These are phyloP conservation scores for Nitzschia sp. DNA, from an alignment of 108 stramenopile genomes.

Conservation along the genomic window DNA sequence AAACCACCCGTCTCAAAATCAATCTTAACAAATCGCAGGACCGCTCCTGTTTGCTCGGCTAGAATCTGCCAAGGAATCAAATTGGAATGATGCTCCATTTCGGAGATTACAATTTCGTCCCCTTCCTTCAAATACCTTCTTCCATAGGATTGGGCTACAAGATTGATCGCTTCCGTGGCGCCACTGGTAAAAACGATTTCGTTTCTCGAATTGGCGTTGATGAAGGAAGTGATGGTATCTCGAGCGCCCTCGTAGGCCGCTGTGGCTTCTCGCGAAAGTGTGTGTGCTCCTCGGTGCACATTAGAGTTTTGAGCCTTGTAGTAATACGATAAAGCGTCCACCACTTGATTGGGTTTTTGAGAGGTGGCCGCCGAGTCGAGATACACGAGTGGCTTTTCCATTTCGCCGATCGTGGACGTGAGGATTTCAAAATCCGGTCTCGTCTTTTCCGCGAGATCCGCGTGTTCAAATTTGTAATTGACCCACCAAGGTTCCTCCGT, in stretches of 20 bases:
- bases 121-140: conserved; percentile 49
- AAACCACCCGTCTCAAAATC: conserved; percentile 51
- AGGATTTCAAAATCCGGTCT: conserved; percentile 56
- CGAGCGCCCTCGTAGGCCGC: conserved; percentile 88
- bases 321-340: conserved; percentile 72
- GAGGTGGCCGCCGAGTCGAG: conserved; percentile 96
- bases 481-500: conserved; percentile 2
- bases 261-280: conserved; percentile 84
- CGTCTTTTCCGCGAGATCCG: conserved; percentile 32
- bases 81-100: conserved; percentile 96
- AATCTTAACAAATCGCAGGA: conserved; percentile 70
- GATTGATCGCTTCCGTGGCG: conserved; percentile 92
- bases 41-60: conserved; percentile 61
- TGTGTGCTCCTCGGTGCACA: conserved; percentile 95
- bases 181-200: conserved; percentile 94
- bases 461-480: background rate
- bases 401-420: conserved; percentile 18
- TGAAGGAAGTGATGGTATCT: conserved; percentile 73
- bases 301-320: conserved; percentile 84
- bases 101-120: conserved; percentile 90
- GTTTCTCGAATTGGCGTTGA: conserved; percentile 77
- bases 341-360: conserved; percentile 88
- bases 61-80: conserved; percentile 96
- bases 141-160: conserved; percentile 82
- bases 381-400: conserved; percentile 77